A percentile compares a stretch with the other conserved stretches of the same genome.
Evolutionary conservation across 495 filamentous ascomycete genomes (phyloP).

Genomic region (Podospora fimiseda): DNA sequence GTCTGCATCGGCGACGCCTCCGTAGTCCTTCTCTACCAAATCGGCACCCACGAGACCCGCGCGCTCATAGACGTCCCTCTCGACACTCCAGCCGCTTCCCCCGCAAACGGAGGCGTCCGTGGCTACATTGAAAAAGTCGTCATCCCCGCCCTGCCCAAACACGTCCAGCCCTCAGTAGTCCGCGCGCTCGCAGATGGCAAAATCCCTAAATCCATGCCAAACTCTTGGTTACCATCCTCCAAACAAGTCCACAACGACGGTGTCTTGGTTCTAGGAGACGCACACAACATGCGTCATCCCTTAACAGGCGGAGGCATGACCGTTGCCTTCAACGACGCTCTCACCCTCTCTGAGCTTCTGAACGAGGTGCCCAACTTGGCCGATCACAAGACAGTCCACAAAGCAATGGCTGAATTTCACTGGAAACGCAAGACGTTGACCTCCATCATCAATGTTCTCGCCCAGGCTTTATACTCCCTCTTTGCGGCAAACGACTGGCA

Average conservation of each 20-base stretch:
- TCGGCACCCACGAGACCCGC: slow-evolving; percentile 89
- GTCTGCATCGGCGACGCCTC: slow-evolving; percentile 74
- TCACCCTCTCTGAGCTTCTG: slow-evolving; percentile 65
- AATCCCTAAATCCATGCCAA: slow-evolving; percentile 76
- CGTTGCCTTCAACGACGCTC: slow-evolving; percentile 82
- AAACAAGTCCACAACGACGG: slow-evolving; percentile 62
- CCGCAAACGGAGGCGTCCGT: slow-evolving; percentile 71
- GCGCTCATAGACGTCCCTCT: slow-evolving; percentile 87
- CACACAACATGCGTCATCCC: slow-evolving; percentile 95
- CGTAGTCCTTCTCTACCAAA: slow-evolving; percentile 92
- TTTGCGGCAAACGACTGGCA: slow-evolving; percentile 81
- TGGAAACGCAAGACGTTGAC: slow-evolving; percentile 78
- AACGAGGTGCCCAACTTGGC: slow-evolving; percentile 66
- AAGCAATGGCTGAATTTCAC: slow-evolving; percentile 72
- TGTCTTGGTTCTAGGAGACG: slow-evolving; percentile 79
- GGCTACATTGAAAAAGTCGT: slow-evolving; percentile 71
- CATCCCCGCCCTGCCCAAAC: slow-evolving; percentile 67
- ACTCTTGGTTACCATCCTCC: slow-evolving; percentile 77
- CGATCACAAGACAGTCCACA: slow-evolving; percentile 55
- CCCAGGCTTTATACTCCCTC: slow-evolving; percentile 80
- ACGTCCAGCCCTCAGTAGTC: slow-evolving; percentile 65
- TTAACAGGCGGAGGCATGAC: slow-evolving; percentile 95
- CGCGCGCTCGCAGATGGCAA: slow-evolving; percentile 70
- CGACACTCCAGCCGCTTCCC: slow-evolving; percentile 61
- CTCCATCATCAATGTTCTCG: slow-evolving; percentile 90